These are phyloP conservation scores for Aciculosporium take DNA, from an alignment of 2,329 filamentous ascomycete genomes.

Conservation along the genomic window DNA sequence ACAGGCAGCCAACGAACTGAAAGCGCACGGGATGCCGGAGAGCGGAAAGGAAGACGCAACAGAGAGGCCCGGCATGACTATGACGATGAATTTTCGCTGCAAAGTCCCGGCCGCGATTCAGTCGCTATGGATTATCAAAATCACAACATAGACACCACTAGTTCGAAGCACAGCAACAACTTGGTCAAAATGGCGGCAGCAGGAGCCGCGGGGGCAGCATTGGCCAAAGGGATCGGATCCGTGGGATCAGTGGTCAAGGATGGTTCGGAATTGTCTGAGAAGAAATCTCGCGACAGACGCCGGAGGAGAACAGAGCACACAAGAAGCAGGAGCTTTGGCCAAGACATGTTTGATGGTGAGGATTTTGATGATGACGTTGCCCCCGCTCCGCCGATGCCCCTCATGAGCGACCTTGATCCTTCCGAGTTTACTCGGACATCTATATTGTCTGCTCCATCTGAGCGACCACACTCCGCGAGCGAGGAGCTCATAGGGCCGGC, in stretches of 20 bases:
- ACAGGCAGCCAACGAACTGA: conserved; percentile 40
- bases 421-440: conserved; percentile 83
- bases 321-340: conserved; percentile 28
- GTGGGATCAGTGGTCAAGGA: conserved; percentile 21
- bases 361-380: conserved; percentile 38
- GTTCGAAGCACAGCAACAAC: conserved; percentile 31
- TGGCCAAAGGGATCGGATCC: conserved; percentile 19
- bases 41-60: conserved; percentile 30
- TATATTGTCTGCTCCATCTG: conserved; percentile 68
- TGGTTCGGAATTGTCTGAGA: conserved; percentile 32
- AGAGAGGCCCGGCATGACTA: conserved; percentile 42
- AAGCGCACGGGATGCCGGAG: conserved; percentile 37
- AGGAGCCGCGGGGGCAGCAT: conserved; percentile 27
- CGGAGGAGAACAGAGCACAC: conserved; percentile 37
- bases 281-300: conserved; percentile 35
- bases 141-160: conserved; percentile 26
- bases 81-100: conserved; percentile 34
- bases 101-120: conserved; percentile 34
- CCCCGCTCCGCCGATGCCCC: conserved; percentile 61
- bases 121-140: conserved; percentile 22
- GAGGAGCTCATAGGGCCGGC: conserved; percentile 34
- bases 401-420: conserved; percentile 72
- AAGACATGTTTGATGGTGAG: conserved; percentile 33
- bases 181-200: conserved; percentile 30
- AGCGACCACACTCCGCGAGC: conserved; percentile 54